Conservation (phyloP, 2,329 filamentous ascomycete genomes). For the Fusarium annulatum region DNA sequence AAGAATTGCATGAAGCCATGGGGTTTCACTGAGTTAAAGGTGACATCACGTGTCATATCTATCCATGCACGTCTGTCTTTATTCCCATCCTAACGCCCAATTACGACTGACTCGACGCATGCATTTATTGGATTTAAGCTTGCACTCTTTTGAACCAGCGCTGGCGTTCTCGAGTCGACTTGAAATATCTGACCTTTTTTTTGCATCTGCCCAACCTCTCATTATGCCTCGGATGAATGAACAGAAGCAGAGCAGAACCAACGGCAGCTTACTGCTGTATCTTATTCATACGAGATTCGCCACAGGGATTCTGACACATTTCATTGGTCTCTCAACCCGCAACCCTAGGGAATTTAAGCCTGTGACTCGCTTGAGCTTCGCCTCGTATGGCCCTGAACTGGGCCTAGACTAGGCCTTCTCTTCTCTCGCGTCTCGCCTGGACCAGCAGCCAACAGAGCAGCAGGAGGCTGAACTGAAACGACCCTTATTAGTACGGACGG, state of each 20-base stretch:
- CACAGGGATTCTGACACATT: slow-evolving; percentile 27
- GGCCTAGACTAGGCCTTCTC: slow-evolving; percentile 2
- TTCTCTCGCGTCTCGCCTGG: slow-evolving; percentile 24
- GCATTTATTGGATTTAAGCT: slow-evolving; percentile 11
- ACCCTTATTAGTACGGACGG: background rate
- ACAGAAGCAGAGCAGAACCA: slow-evolving; percentile 1
- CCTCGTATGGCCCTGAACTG: slow-evolving; percentile 24
- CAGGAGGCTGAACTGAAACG: slow-evolving; percentile 37
- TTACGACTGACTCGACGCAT: slow-evolving; percentile 1
- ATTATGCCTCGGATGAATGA: background rate
- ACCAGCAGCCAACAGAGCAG: slow-evolving; percentile 18
- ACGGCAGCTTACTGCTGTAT: background rate
- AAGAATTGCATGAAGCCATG: background rate
- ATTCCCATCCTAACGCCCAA: background rate
- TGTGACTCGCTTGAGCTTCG: slow-evolving; percentile 36
- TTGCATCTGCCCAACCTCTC: background rate
- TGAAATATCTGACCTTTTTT: slow-evolving; percentile 1
- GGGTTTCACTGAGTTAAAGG: background rate
- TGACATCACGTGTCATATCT: background rate
- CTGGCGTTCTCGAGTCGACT: background rate
- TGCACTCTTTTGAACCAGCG: background rate
- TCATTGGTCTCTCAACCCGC: slow-evolving; percentile 32
- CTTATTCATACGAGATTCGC: slow-evolving; percentile 33
- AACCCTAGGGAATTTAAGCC: slow-evolving; percentile 27
- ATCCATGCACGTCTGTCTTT: background rate